Evolutionary conservation across 1,139 yeast genomes (phyloP), one percentile per base, ranked within the genome.

Genomic region (Diutina ranongensis): DNA sequence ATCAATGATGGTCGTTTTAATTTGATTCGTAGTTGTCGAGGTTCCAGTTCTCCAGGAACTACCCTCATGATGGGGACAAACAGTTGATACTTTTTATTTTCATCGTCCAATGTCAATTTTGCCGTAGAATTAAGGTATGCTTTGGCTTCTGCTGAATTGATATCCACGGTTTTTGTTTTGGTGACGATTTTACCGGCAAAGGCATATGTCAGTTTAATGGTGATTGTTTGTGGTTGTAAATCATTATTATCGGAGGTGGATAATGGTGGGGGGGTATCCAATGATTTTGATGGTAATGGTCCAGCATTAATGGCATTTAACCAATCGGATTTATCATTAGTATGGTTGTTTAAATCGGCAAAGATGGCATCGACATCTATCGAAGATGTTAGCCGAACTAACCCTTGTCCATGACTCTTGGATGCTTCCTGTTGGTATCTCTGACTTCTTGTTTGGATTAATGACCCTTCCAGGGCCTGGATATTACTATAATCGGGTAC

Each of bases 111-210:
- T n/a, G 63, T 52, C 13, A 67, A 50, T 1, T 60, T 56, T 35
- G 68, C 71, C 1, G 75, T 64, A 2, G 83, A 78, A 52, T 77
- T 78, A 46, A 83, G 61, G 55, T 81, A 88, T 15, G 92, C 96
- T 50, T 77, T 78, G 1, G 94, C 97, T 59, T 85, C 96, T 7
- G 92, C 94, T 2, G 95, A 83, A 46, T 78, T 71, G 9, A 74
- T 74, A 46, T 78, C 83, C 1, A 92, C 97, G 58, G 73, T 68
- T 59, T 84, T 86, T 48, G 83, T 80, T 56, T 88, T 95, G 0
- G 83, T 76, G 4, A 84, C 72, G 4, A 78, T 70, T 54, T 83
- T 83, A 2, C 97, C 97, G 0, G 98, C 98, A 70, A 88, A 92
- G 46, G 85, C 83, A 59, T 86, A 89, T 5, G 81, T 76, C 47